phyloP scores from a whole-genome alignment of 2,329 filamentous ascomycete species.

The Immersiporthe knoxdaviesiana region DNA sequence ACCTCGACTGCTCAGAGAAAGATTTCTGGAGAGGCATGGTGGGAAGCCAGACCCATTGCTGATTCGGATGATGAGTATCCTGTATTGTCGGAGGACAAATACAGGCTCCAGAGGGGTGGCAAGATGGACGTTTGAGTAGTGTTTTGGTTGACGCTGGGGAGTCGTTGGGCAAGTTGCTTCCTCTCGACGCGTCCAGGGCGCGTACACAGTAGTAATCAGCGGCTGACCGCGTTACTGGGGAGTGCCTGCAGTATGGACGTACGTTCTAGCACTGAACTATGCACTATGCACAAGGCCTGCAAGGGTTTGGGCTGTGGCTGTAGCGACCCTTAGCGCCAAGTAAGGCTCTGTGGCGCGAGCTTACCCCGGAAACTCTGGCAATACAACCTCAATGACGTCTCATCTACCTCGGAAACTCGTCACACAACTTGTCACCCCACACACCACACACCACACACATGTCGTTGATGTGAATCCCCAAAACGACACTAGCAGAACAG shows the following conservation, averaged over 20 bases:
- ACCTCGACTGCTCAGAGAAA: constrained; percentile 44
- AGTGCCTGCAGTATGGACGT: constrained; percentile 1
- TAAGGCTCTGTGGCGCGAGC: constrained; percentile 23
- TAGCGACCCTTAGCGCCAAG: neutral
- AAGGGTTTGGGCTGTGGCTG: constrained; percentile 22
- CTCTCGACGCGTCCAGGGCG: constrained; percentile 11
- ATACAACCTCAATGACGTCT: constrained; percentile 24
- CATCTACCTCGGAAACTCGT: neutral
- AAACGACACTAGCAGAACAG: neutral
- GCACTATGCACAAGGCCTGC: neutral
- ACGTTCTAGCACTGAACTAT: neutral
- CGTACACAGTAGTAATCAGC: constrained; percentile 6
- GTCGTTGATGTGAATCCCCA: neutral
- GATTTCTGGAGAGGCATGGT: constrained; percentile 47
- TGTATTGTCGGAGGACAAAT: neutral
- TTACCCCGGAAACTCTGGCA: constrained; percentile 13
- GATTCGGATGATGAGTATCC: constrained; percentile 26
- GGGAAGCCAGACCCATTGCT: constrained; percentile 27
- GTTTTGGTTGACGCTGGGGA: neutral
- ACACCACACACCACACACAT: neutral
- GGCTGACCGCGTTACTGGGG: constrained; percentile 18
- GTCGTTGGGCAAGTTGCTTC: constrained; percentile 7
- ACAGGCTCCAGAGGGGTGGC: neutral
- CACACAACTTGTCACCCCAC: neutral
- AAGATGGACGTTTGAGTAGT: neutral